Percentiles rank a stretch among this genome's conserved stretches.
phyloP scores from a whole-genome alignment of 2,329 filamentous ascomycete genomes.

The Onygenales sp. region DNA sequence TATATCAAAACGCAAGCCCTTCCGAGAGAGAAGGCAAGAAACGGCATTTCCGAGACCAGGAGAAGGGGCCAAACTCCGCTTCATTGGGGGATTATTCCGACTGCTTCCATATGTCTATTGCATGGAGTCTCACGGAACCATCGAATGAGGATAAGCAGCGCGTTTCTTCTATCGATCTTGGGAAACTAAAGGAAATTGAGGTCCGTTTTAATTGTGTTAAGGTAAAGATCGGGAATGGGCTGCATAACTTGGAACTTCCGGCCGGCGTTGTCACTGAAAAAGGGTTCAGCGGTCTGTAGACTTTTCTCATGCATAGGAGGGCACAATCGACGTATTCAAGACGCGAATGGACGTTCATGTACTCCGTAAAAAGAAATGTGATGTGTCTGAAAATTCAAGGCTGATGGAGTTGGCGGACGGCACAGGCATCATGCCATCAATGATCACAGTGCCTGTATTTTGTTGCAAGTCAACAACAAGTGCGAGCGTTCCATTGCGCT shows the following conservation, averaged over 20 bases:
- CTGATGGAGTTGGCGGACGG: not conserved
- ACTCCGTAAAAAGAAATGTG: not conserved
- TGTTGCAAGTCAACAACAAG: not conserved
- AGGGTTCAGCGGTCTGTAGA: slow-evolving; percentile 11
- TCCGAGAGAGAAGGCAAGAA: slow-evolving; percentile 8
- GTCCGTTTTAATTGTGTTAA: slow-evolving; percentile 56
- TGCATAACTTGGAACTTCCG: slow-evolving; percentile 32
- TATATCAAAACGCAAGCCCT: slow-evolving; percentile 48
- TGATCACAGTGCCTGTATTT: not conserved
- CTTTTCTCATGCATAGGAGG: not conserved
- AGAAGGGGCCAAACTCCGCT: not conserved
- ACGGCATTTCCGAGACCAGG: not conserved
- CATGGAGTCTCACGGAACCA: slow-evolving; percentile 61
- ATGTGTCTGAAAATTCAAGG: not conserved
- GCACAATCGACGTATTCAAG: too few relatives aligned
- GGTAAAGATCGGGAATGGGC: slow-evolving; percentile 63
- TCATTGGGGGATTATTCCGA: slow-evolving; percentile 34
- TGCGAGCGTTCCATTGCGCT: too few relatives aligned
- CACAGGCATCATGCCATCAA: too few relatives aligned
- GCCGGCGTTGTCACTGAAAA: slow-evolving; percentile 6
- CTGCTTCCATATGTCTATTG: slow-evolving; percentile 81
- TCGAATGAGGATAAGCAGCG: slow-evolving; percentile 32
- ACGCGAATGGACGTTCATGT: too few relatives aligned
- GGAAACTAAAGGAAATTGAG: slow-evolving; percentile 30
- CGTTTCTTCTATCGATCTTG: slow-evolving; percentile 16